phyloP scores from a whole-genome alignment of 768 basidiomycete species.

The Tulasnella sp. region DNA sequence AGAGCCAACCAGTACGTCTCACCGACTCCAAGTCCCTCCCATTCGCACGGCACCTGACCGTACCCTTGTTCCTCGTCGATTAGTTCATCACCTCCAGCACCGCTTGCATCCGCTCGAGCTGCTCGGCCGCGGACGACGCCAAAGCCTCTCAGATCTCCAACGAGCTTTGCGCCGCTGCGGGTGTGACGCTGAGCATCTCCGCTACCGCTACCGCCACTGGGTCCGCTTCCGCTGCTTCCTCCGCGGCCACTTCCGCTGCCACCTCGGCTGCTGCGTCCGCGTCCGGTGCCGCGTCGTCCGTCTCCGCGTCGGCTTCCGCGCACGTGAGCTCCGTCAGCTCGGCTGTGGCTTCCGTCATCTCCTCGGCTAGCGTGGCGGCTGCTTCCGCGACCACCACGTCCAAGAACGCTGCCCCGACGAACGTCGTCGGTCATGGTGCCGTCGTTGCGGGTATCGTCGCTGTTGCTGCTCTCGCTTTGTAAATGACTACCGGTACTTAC shows the following conservation, averaged over 20 bases:
- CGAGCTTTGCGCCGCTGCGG: slow-evolving; percentile 2
- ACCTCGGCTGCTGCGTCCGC: slow-evolving; percentile 4
- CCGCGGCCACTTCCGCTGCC: slow-evolving; percentile 2
- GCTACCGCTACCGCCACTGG: neutral
- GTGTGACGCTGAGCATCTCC: neutral
- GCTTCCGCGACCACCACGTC: neutral
- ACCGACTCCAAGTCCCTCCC: neutral
- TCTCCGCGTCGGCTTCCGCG: neutral
- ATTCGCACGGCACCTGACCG: neutral
- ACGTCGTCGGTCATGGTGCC: neutral
- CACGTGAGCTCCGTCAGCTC: neutral
- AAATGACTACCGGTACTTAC: neutral
- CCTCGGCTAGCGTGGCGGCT: neutral
- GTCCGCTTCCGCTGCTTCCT: neutral
- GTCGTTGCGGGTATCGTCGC: neutral
- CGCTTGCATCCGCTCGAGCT: neutral
- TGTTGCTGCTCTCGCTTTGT: neutral
- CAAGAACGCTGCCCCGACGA: neutral
- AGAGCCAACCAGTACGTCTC: slow-evolving; percentile 19
- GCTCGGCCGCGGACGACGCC: slow-evolving; percentile 1
- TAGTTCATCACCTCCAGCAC: slow-evolving; percentile 9
- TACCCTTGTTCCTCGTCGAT: too few relatives aligned
- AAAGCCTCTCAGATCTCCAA: neutral
- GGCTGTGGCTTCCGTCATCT: neutral
- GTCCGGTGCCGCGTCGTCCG: neutral